Evolutionary conservation across 345 rosid species (phyloP).

Genomic region (Populus ilicifolia): DNA sequence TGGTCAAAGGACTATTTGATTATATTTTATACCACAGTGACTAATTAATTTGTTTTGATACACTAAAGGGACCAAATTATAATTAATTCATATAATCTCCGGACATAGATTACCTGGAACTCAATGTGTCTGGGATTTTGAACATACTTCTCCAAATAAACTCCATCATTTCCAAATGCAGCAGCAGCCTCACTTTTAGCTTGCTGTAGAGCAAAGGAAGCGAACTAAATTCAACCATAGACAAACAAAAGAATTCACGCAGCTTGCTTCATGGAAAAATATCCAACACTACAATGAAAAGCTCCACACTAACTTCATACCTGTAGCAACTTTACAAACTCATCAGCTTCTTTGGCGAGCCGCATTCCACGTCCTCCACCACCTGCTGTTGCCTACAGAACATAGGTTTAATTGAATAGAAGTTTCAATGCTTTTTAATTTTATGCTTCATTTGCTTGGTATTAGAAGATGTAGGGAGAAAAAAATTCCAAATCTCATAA

Average conservation of each 20-base stretch:
- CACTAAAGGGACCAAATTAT: no score
- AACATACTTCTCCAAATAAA: constrained; percentile 87
- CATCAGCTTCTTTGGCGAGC: constrained; percentile 88
- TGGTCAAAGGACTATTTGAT: no score
- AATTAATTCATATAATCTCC: neutral
- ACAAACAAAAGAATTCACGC: neutral
- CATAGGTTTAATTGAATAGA: constrained; percentile 4
- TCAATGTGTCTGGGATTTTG: constrained; percentile 97
- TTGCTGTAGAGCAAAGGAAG: constrained; percentile 51
- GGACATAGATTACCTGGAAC: constrained; percentile 65
- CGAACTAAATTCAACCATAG: constrained; percentile 15
- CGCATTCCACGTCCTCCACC: constrained; percentile 99
- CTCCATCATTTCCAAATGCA: constrained; percentile 98
- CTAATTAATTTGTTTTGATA: no score
- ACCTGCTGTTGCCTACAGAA: constrained; percentile 89
- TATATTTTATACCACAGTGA: no score
- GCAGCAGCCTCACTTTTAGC: constrained; percentile 99
- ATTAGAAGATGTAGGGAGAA: neutral
- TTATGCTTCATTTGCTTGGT: neutral
- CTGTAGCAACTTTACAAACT: constrained; percentile 93
- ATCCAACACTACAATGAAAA: neutral
- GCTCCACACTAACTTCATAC: constrained; percentile 30
- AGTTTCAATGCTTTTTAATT: neutral
- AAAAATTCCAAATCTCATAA: neutral
- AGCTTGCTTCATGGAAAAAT: neutral